Conservation (phyloP, 2,329 filamentous ascomycete genomes). For the Apiospora rasikravindrae region DNA sequence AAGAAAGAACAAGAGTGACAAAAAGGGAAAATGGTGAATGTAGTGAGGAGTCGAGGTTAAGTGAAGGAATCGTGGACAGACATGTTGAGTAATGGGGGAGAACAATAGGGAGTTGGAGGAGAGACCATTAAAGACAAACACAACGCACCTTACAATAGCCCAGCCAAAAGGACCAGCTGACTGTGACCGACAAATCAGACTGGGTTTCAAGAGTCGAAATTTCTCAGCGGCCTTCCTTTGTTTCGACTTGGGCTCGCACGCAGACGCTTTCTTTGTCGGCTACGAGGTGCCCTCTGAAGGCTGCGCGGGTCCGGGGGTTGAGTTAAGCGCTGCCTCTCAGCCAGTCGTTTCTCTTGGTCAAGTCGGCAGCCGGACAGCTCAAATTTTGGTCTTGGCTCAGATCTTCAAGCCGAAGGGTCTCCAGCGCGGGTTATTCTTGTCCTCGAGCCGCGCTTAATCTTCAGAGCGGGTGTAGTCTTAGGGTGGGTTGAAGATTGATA, state of each 20-base stretch:
- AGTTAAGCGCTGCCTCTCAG: slow-evolving; percentile 35
- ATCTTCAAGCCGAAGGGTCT: neutral
- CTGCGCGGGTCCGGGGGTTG: slow-evolving; percentile 30
- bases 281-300: slow-evolving; percentile 26
- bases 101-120: slow-evolving; percentile 23
- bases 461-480: neutral
- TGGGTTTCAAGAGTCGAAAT: slow-evolving; percentile 26
- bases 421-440: neutral
- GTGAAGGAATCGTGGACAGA: slow-evolving; percentile 10
- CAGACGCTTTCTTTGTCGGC: slow-evolving; percentile 33
- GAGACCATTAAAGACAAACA: slow-evolving; percentile 22
- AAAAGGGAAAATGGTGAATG: slow-evolving; percentile 20
- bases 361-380: slow-evolving; percentile 15
- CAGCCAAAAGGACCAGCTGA: slow-evolving; percentile 23
- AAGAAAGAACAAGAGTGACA: slow-evolving; percentile 21
- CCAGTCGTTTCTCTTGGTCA: slow-evolving; percentile 35
- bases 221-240: slow-evolving; percentile 28
- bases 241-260: slow-evolving; percentile 28
- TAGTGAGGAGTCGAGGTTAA: slow-evolving; percentile 12
- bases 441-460: slow-evolving; percentile 13
- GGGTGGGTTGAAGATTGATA: neutral
- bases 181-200: slow-evolving; percentile 2
- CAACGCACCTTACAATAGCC: slow-evolving; percentile 20
- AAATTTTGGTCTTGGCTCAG: slow-evolving; percentile 1
- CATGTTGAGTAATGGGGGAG: slow-evolving; percentile 31